phyloP scores from a whole-genome alignment of 2,329 filamentous ascomycete species.

The Apiospora aurea region DNA sequence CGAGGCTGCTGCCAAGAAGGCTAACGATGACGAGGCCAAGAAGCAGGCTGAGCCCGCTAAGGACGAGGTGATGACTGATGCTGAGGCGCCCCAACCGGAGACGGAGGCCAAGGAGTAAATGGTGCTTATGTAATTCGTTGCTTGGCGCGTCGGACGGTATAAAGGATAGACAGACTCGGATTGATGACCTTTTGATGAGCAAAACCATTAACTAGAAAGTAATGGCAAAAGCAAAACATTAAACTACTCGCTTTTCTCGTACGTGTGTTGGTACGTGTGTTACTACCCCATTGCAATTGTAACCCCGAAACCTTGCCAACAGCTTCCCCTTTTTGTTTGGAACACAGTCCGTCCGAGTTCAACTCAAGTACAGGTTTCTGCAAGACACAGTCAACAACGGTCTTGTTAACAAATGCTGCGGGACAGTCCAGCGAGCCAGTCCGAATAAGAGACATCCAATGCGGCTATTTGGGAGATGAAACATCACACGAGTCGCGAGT shows the following conservation, averaged over 20 bases:
- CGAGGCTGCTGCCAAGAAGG: conserved; percentile 78
- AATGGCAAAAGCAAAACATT: conserved; percentile 12
- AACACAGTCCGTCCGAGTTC: neutral
- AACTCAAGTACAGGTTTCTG: neutral
- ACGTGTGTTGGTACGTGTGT: neutral
- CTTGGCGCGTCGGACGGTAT: conserved; percentile 27
- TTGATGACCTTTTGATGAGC: conserved; percentile 25
- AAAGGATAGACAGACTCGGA: conserved; percentile 30
- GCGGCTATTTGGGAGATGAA: neutral
- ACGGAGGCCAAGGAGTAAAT: conserved; percentile 46
- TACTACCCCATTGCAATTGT: neutral
- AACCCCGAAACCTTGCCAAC: neutral
- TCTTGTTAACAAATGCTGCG: too few relatives aligned
- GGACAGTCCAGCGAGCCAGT: neutral
- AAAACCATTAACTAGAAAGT: conserved; percentile 13
- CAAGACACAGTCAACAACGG: neutral
- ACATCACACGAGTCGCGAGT: neutral
- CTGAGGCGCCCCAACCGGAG: conserved; percentile 60
- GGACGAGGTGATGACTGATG: conserved; percentile 71
- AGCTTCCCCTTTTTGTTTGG: neutral
- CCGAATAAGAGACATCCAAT: neutral
- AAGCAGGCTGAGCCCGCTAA: conserved; percentile 56
- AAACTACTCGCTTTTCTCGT: neutral
- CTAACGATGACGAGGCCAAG: conserved; percentile 60
- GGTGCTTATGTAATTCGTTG: conserved; percentile 21